Evolutionary conservation across 768 basidiomycete species (phyloP).

Genomic region (Cantharellus cinnabarinus): DNA sequence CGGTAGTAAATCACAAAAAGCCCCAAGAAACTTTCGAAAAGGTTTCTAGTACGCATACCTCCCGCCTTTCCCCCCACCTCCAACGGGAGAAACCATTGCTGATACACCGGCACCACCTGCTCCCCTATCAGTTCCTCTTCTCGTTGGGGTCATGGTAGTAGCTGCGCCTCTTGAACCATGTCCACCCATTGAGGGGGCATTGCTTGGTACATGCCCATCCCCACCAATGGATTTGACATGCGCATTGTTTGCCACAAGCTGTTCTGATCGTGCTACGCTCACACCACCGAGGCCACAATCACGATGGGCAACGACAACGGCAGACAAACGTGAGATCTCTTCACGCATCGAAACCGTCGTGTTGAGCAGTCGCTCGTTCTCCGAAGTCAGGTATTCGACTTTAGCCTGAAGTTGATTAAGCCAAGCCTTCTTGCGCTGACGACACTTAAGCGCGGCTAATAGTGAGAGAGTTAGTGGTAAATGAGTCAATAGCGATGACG

Average conservation of each 20-base stretch:
- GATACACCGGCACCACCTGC: no score
- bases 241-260: not conserved
- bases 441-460: constrained; percentile 90
- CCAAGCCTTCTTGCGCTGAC: constrained; percentile 99
- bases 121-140: no score
- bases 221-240: not conserved
- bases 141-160: no score
- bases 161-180: no score
- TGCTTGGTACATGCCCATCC: not conserved
- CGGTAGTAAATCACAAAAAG: no score
- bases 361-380: constrained; percentile 82
- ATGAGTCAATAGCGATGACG: not conserved
- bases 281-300: constrained; percentile 17
- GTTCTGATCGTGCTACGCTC: not conserved
- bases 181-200: not conserved
- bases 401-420: constrained; percentile 78
- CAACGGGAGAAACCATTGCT: no score
- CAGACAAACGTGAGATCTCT: constrained; percentile 62
- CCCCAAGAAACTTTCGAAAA: no score
- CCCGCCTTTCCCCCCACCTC: no score
- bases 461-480: not conserved
- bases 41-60: no score
- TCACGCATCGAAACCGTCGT: constrained; percentile 78
- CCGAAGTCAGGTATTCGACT: constrained; percentile 77
- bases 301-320: constrained; percentile 21